phyloP scores from a whole-genome alignment of 2,329 filamentous ascomycete genomes.

The Botrytis hyacinthi region DNA sequence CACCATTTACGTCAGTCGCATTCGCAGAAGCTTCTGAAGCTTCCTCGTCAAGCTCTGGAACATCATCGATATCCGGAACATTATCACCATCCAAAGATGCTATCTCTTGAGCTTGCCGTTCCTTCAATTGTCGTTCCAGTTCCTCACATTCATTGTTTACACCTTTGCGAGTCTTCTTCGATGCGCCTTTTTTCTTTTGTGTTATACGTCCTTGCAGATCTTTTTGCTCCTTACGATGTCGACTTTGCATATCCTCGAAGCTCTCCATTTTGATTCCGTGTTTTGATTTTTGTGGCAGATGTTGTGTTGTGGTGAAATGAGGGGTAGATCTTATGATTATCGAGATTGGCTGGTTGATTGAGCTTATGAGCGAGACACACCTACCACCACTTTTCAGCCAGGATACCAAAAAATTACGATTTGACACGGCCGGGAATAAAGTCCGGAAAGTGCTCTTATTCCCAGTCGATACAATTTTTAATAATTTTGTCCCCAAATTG shows the following conservation, averaged over 20 bases:
- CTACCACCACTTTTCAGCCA: not conserved
- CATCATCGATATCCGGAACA: constrained; percentile 24
- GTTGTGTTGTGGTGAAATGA: not conserved
- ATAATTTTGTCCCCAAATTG: not conserved
- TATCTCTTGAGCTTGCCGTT: constrained; percentile 63
- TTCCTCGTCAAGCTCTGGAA: constrained; percentile 26
- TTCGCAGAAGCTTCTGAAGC: constrained; percentile 17
- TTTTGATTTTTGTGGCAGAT: not conserved
- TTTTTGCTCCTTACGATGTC: constrained; percentile 83
- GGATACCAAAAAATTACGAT: not conserved
- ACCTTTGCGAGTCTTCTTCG: constrained; percentile 77
- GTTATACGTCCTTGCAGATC: constrained; percentile 84
- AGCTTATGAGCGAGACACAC: not conserved
- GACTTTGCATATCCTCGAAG: constrained; percentile 74
- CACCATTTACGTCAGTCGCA: constrained; percentile 19
- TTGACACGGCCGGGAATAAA: not conserved
- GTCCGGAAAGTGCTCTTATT: not conserved
- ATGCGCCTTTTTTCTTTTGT: constrained; percentile 95
- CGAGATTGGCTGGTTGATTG: not conserved
- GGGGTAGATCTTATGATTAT: not conserved
- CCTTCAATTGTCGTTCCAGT: constrained; percentile 64
- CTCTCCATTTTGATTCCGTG: constrained; percentile 43
- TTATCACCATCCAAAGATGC: constrained; percentile 42
- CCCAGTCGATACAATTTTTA: not conserved
- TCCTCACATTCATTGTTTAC: constrained; percentile 74